Evolutionary conservation across 2,329 filamentous ascomycete genomes (phyloP).

Genomic region (Botrytis aclada): DNA sequence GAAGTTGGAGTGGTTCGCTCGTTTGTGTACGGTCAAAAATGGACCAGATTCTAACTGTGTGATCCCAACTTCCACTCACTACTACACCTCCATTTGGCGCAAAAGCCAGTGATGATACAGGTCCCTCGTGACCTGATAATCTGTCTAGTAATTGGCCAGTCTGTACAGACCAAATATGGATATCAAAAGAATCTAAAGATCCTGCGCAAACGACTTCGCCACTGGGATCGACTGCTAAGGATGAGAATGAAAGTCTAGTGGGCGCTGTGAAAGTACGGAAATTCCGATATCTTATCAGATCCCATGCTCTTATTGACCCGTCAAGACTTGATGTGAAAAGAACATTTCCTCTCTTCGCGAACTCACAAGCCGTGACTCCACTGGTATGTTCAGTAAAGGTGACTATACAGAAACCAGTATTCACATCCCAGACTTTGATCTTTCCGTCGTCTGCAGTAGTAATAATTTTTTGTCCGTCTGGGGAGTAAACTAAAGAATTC

Average conservation of each 20-base stretch:
- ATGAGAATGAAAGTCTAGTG: slow-evolving; percentile 86
- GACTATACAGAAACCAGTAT: slow-evolving; percentile 95
- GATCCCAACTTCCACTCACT: slow-evolving; percentile 94
- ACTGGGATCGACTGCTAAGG: slow-evolving; percentile 92
- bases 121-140: slow-evolving; percentile 88
- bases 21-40: slow-evolving; percentile 93
- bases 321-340: slow-evolving; percentile 94
- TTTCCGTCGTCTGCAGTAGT: slow-evolving; percentile 96
- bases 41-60: slow-evolving; percentile 92
- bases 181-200: slow-evolving; percentile 92
- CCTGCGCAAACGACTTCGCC: slow-evolving; percentile 95
- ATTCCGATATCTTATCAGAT: slow-evolving; percentile 91
- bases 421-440: slow-evolving; percentile 97
- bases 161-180: slow-evolving; percentile 98
- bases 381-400: slow-evolving; percentile 97
- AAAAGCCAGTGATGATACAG: slow-evolving; percentile 84
- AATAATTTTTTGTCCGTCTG: slow-evolving; percentile 88
- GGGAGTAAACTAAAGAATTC: slow-evolving; percentile 89
- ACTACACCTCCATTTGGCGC: slow-evolving; percentile 80
- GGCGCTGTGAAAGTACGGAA: slow-evolving; percentile 97
- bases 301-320: slow-evolving; percentile 92
- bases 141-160: slow-evolving; percentile 92
- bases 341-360: slow-evolving; percentile 92
- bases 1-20: slow-evolving; percentile 87
- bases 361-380: slow-evolving; percentile 90